These are phyloP conservation scores for Crataegus laevigata DNA, from an alignment of 306 rosid genomes.

Conservation along the genomic window DNA sequence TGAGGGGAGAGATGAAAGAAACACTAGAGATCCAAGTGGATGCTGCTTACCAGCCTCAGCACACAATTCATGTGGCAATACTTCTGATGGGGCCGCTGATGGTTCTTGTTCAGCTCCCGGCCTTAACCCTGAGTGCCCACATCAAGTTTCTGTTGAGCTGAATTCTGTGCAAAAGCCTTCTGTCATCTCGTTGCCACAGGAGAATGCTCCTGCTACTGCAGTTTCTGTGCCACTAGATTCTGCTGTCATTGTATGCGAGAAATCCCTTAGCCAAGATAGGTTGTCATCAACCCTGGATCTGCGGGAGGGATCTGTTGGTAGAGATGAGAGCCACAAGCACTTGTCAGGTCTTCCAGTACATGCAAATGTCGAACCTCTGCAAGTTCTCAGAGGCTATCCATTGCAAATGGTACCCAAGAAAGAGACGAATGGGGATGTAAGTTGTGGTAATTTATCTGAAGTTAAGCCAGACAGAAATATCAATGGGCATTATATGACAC, in stretches of 20 bases:
- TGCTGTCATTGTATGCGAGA: conserved; percentile 30
- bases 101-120: conserved; percentile 47
- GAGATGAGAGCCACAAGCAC: conserved; percentile 33
- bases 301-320: conserved; percentile 32
- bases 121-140: conserved; percentile 31
- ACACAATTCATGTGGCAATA: conserved; percentile 34
- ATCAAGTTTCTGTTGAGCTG: conserved; percentile 18
- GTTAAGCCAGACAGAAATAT: conserved; percentile 19
- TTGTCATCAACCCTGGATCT: conserved; percentile 40
- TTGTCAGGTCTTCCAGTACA: conserved; percentile 18
- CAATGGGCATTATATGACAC: not conserved
- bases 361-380: conserved; percentile 27
- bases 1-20: conserved; percentile 23
- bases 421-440: conserved; percentile 43
- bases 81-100: conserved; percentile 29
- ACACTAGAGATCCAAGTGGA: conserved; percentile 27
- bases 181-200: conserved; percentile 19
- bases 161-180: conserved; percentile 31
- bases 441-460: conserved; percentile 29
- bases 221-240: conserved; percentile 30
- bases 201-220: conserved; percentile 25
- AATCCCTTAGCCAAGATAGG: conserved; percentile 34
- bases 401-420: conserved; percentile 31
- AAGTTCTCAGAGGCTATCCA: conserved; percentile 47
- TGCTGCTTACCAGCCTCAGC: conserved; percentile 24